Evolutionary conservation across 2,329 filamentous ascomycete genomes (phyloP).

Genomic region (Talaromyces sp.): DNA sequence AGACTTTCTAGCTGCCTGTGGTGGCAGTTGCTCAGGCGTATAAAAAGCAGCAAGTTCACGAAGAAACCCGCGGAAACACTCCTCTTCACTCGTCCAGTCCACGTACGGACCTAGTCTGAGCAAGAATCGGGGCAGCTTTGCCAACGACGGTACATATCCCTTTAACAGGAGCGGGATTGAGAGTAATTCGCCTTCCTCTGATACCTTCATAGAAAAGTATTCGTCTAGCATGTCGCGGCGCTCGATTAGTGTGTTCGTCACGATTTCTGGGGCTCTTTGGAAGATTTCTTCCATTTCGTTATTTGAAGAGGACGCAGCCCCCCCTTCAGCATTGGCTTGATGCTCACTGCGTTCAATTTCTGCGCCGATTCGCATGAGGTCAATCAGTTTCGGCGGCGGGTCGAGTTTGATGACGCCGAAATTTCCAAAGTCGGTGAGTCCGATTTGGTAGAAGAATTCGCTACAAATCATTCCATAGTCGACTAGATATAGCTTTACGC

Average conservation of each 20-base stretch:
- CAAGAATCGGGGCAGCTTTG: conserved; percentile 84
- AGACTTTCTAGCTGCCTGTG: conserved; percentile 24
- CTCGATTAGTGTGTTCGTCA: conserved; percentile 67
- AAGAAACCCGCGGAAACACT: conserved; percentile 82
- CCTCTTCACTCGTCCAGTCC: conserved; percentile 78
- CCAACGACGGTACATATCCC: conserved; percentile 80
- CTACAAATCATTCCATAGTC: conserved; percentile 85
- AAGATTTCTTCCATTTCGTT: conserved; percentile 58
- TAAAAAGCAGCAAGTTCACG: conserved; percentile 86
- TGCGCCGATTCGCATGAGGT: conserved; percentile 70
- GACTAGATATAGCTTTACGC: conserved; percentile 85
- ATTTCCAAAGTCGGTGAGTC: conserved; percentile 92
- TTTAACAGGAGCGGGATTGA: conserved; percentile 82
- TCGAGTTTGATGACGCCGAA: conserved; percentile 81
- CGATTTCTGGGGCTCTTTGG: conserved; percentile 61
- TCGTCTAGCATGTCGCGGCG: conserved; percentile 83
- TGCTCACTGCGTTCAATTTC: conserved; percentile 58
- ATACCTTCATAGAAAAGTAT: conserved; percentile 86
- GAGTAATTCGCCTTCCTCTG: conserved; percentile 69
- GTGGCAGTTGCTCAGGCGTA: conserved; percentile 77
- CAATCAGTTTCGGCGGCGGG: conserved; percentile 67
- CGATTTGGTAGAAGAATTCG: conserved; percentile 94
- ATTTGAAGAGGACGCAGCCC: not conserved
- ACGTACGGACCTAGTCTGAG: conserved; percentile 84
- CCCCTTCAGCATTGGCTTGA: conserved; percentile 2